Percentiles rank a stretch among this genome's conserved stretches.
Evolutionary conservation across 2,329 filamentous ascomycete genomes (phyloP).

Genomic region (Fragosphaeria purpurea): DNA sequence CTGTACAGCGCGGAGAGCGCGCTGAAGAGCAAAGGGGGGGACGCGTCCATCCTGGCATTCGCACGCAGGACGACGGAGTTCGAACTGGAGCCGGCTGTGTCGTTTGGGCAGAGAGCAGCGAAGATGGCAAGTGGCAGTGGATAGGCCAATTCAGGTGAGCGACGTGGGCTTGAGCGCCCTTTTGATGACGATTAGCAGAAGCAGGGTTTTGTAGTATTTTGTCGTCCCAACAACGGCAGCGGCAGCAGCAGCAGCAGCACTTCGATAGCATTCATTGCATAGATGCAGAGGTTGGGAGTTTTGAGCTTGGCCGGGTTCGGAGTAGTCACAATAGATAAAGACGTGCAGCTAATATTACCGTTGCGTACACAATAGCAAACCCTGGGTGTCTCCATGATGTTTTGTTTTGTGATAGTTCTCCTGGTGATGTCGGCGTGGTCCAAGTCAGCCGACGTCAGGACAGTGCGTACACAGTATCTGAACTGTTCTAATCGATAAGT

Average conservation of each 20-base stretch:
- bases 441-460: background rate
- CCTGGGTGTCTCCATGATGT: too few species aligned
- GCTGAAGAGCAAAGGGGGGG: constrained; percentile 18
- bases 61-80: constrained; percentile 23
- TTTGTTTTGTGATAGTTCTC: background rate
- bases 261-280: too few species aligned
- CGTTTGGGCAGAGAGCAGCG: background rate
- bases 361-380: too few species aligned
- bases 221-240: too few species aligned
- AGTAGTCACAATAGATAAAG: too few species aligned
- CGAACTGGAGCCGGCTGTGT: constrained; percentile 24
- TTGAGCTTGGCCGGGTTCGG: too few species aligned
- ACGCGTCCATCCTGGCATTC: constrained; percentile 31
- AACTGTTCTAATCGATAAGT: constrained; percentile 7
- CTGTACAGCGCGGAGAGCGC: constrained; percentile 59
- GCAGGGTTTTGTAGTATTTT: too few species aligned
- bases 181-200: too few species aligned
- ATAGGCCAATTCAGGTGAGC: background rate
- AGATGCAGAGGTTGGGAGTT: too few species aligned
- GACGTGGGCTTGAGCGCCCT: too few species aligned
- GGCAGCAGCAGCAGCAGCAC: too few species aligned
- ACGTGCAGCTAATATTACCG: too few species aligned
- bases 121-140: background rate
- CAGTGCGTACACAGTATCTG: background rate
- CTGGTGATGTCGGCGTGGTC: background rate